Base-by-base conservation (phyloP, 306 rosid species). In the Abrus precatorius region DNA sequence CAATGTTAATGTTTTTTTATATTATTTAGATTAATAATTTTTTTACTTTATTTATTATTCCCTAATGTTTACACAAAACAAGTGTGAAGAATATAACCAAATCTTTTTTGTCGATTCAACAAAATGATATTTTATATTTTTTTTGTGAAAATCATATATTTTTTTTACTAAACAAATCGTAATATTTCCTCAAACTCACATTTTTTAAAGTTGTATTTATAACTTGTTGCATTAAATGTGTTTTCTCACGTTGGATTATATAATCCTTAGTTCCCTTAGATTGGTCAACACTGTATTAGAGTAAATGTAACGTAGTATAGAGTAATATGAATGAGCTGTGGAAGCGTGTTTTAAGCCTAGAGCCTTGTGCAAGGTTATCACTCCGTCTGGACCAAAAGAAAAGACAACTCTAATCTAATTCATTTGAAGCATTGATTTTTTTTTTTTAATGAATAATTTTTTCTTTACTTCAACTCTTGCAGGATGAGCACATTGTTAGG, bases 271-370 rank as follows among this genome's bases (percentile, higher is more conserved):
- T 9, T 65, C 34, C 41, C 7, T 47, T 4, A 11, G 20, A 20
- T 20, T 3, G 52, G 62, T 69, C 63, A 79, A 59, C 50, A 71
- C 32, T 69, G 14, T 57, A 12, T 32, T 57, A 56, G 33, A 79
- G 77, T 57, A 69, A 69, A 34, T 45, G 45, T 32, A 74, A 81
- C 54, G 69, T 20, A 20, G 20, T 20, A 20, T 20, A 20, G 20
- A 20, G 20, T 20, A 20, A 20, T 20, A 20, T 20, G 20, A 20
- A 13, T 28, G 47, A 44, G 64, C 60, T 66, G 27, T 66, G 32
- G 80, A 9, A 11, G 75, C 67, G 68, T 74, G 77, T 70, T 82
- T 75, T 48, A 84, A 79, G 71, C 87, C 84, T 88, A 60, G 88
- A 86, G 86, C 88, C 84, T 62, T 78, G 89, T 84, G 79, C 74